phyloP scores from a whole-genome alignment of 495 filamentous ascomycete species.

The Hypoxylon fragiforme region DNA sequence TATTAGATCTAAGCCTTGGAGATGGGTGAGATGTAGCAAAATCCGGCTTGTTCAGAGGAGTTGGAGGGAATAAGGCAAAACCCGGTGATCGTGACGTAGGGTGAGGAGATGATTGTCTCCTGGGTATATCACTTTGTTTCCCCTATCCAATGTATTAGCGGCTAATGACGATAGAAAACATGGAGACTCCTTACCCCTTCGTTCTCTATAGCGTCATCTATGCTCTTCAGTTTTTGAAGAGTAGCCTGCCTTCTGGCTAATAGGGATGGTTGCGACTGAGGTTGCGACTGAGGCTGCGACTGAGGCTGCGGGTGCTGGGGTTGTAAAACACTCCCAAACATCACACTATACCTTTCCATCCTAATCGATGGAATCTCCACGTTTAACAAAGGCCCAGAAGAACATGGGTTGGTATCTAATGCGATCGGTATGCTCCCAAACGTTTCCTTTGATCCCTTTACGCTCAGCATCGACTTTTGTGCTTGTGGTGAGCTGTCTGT shows the following conservation, averaged over 20 bases:
- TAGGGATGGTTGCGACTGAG: constrained; percentile 55
- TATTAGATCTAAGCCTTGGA: constrained; percentile 61
- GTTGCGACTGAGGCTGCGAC: constrained; percentile 49
- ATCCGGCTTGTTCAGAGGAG: constrained; percentile 46
- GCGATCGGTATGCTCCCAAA: constrained; percentile 20
- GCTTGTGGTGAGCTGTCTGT: constrained; percentile 12
- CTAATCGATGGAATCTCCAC: constrained; percentile 80
- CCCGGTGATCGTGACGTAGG: constrained; percentile 56
- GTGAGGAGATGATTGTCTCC: constrained; percentile 64
- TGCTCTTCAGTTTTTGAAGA: constrained; percentile 62
- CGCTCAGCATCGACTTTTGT: constrained; percentile 6
- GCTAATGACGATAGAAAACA: neutral
- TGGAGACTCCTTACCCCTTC: constrained; percentile 31
- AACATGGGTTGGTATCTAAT: constrained; percentile 11
- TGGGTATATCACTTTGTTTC: constrained; percentile 33
- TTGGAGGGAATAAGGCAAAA: constrained; percentile 66
- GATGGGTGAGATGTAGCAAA: constrained; percentile 37
- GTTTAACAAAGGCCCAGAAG: constrained; percentile 53
- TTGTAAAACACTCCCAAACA: constrained; percentile 80
- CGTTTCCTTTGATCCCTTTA: constrained; percentile 15
- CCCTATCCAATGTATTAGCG: constrained; percentile 20
- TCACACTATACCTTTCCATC: constrained; percentile 90
- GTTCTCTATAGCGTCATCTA: constrained; percentile 49
- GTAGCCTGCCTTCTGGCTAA: constrained; percentile 71
- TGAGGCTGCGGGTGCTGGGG: constrained; percentile 50